Conservation (phyloP, 2,329 filamentous ascomycete genomes). For the Alternaria brassicae region DNA sequence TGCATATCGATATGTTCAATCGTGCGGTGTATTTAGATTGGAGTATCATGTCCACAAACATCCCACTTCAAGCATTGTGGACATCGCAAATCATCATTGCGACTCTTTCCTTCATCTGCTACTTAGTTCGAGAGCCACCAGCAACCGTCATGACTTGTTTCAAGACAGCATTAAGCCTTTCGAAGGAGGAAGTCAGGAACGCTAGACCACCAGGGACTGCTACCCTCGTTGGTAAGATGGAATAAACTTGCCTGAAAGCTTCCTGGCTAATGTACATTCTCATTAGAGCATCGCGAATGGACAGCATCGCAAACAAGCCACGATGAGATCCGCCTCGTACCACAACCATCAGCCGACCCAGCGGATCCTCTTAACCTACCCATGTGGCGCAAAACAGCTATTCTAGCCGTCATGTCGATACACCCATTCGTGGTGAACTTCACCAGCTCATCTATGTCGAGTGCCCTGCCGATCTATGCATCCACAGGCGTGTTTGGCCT, state of each 20-base stretch:
- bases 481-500: constrained; percentile 41
- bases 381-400: constrained; percentile 45
- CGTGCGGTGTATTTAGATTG: constrained; percentile 11
- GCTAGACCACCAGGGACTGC: constrained; percentile 52
- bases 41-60: background rate
- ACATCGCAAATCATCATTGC: background rate
- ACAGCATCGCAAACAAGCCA: constrained; percentile 40
- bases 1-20: background rate
- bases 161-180: constrained; percentile 47
- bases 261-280: background rate
- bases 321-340: constrained; percentile 50
- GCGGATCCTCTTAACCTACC: constrained; percentile 53
- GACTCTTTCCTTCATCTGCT: no score
- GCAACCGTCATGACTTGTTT: constrained; percentile 42
- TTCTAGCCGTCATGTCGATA: constrained; percentile 49
- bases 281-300: constrained; percentile 39
- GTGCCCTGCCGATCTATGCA: constrained; percentile 47
- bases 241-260: background rate
- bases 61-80: background rate
- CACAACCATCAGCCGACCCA: constrained; percentile 50
- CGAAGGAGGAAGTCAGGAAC: constrained; percentile 50
- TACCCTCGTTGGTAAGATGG: constrained; percentile 47
- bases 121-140: background rate
- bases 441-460: constrained; percentile 46
- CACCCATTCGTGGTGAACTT: constrained; percentile 51